Percentiles rank a stretch among this genome's conserved stretches.
phyloP scores from a whole-genome alignment of 2,329 filamentous ascomycete species.

The Botrytis galanthina region DNA sequence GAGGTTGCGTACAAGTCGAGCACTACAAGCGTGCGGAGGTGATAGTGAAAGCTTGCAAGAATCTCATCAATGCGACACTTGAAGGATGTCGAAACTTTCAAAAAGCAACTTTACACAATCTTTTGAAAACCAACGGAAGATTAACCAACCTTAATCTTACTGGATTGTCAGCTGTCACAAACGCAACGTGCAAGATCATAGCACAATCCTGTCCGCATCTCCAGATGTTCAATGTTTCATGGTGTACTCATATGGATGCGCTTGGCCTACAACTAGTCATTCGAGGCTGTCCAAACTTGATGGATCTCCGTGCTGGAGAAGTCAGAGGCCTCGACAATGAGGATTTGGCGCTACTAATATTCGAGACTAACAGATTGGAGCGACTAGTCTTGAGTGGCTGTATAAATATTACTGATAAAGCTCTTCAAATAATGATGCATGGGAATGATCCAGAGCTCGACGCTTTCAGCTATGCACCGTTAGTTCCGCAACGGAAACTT shows the following conservation, averaged over 20 bases:
- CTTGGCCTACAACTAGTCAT: slow-evolving; percentile 71
- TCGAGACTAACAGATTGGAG: slow-evolving; percentile 77
- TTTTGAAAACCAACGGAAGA: slow-evolving; percentile 70
- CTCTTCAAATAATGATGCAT: slow-evolving; percentile 70
- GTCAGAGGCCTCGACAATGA: slow-evolving; percentile 74
- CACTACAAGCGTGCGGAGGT: slow-evolving; percentile 75
- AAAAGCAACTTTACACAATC: slow-evolving; percentile 70
- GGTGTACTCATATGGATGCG: slow-evolving; percentile 85
- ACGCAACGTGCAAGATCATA: slow-evolving; percentile 83
- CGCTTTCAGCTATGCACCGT: slow-evolving; percentile 70
- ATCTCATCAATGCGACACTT: slow-evolving; percentile 81
- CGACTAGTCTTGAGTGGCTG: slow-evolving; percentile 80
- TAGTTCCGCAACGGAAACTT: slow-evolving; percentile 74
- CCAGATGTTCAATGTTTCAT: slow-evolving; percentile 85
- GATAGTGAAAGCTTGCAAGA: slow-evolving; percentile 79
- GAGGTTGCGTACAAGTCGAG: slow-evolving; percentile 86
- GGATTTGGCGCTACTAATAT: slow-evolving; percentile 71
- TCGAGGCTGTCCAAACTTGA: slow-evolving; percentile 68
- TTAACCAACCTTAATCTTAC: slow-evolving; percentile 85
- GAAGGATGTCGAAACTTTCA: slow-evolving; percentile 88
- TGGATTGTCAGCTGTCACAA: slow-evolving; percentile 75
- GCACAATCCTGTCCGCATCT: slow-evolving; percentile 76
- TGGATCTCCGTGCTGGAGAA: slow-evolving; percentile 79
- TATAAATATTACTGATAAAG: slow-evolving; percentile 71
- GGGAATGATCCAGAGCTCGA: slow-evolving; percentile 77